Evolutionary conservation across 768 basidiomycete genomes (phyloP), one percentile per base, ranked within the genome.

Genomic region (Boletus vermiculosoides): DNA sequence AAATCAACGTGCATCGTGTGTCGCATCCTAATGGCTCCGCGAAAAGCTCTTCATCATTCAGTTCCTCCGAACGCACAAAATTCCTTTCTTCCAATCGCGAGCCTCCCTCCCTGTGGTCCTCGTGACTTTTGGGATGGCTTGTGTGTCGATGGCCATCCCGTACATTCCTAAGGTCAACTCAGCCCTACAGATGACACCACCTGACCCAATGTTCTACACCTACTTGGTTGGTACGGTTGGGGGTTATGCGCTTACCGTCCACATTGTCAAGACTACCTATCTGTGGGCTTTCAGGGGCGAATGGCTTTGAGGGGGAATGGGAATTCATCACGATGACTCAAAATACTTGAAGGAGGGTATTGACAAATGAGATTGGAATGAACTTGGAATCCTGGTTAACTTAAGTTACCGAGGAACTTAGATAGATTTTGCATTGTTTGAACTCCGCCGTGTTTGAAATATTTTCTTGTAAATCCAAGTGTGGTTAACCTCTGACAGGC

Each of bases 51-150:
- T 71, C 23, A 67, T 71, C 31, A 73, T 71, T 16, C 70, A 71
- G 41, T 71, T 73, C 57, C 67, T 71, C 11, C 63, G 70, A 51
- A 71, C 70, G 8, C 60, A 52, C 48, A 71, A 71, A 54, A 48
- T 71, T 45, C 70, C 70, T 31, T 71, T 71, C 52, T 44, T 73
- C 22, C 70, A 73, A 45, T 71, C 70, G 9, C 67, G 71, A 30
- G 70, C 70, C 1, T 71, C 70, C n/a, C 6, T 58, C 30, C 2
- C 65, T 2, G 65, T 71, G n/a, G 58, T 71, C 5, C 11, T 62
- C 1, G 67, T 69, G 49, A 71, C 70, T 16, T 73, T 69, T 28
- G 70, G 71, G 47, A 61, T 71, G 57, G 70, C 70, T 25, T 71
- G 67, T 39, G 52, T 71, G 0, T 59, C 70, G 23, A 71, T 71